Evolutionary conservation across 1,139 yeast genomes (phyloP).

Genomic region (Meyerozyma athensensis): DNA sequence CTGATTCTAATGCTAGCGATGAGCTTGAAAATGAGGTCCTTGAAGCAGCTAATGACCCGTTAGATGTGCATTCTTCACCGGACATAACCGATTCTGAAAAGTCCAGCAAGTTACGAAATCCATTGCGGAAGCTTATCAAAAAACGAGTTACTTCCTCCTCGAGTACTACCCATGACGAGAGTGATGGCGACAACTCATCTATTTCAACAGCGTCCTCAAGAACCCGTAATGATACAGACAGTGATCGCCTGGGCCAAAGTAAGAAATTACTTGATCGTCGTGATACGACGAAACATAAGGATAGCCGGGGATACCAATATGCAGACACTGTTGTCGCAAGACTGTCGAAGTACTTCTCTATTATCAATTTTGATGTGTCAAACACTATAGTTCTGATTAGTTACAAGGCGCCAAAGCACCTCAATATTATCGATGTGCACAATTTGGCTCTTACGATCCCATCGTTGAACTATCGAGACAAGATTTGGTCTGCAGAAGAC

Average conservation of each 20-base stretch:
- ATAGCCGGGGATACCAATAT: conserved; percentile 26
- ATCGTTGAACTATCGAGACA: conserved; percentile 54
- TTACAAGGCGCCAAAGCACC: conserved; percentile 69
- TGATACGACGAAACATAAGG: conserved; percentile 1
- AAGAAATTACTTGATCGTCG: background rate
- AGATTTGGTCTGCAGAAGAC: conserved; percentile 78
- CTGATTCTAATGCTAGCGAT: conserved; percentile 28
- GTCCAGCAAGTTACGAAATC: conserved; percentile 10
- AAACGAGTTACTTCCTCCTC: background rate
- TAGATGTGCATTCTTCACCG: background rate
- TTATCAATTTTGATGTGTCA: conserved; percentile 54
- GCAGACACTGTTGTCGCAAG: conserved; percentile 57
- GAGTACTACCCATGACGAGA: background rate
- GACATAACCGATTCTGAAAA: conserved; percentile 4
- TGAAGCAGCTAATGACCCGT: conserved; percentile 6
- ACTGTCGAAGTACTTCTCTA: conserved; percentile 62
- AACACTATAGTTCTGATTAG: conserved; percentile 58
- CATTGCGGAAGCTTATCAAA: conserved; percentile 12
- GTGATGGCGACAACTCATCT: background rate
- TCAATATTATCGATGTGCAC: conserved; percentile 67
- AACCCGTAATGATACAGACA: background rate
- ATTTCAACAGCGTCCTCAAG: conserved; percentile 4
- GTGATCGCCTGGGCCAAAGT: conserved; percentile 1
- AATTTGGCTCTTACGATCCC: conserved; percentile 65
- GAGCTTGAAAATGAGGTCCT: conserved; percentile 8